Evolutionary conservation across 805 yeast genomes (phyloP).

Genomic region (Saccharomycopsis fodiens): DNA sequence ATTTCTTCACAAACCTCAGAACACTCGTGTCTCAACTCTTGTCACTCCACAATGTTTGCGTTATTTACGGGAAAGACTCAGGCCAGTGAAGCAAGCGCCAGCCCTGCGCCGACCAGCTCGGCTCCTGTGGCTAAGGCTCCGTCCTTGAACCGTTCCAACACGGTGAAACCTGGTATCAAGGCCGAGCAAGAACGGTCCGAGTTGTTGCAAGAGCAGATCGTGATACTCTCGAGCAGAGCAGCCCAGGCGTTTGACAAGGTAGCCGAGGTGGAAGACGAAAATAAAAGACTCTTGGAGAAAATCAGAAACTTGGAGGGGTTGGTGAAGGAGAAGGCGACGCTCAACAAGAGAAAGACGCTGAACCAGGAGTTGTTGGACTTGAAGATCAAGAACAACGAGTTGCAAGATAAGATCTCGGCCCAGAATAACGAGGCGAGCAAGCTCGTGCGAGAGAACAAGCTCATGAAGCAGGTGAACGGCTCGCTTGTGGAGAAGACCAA

Average conservation of each 20-base stretch:
- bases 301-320: conserved; percentile 14
- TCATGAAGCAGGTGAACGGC: conserved; percentile 3
- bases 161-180: conserved; percentile 11
- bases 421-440: conserved; percentile 5
- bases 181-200: conserved; percentile 21
- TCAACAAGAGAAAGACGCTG: conserved; percentile 8
- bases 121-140: background rate
- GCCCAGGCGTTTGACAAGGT: conserved; percentile 21
- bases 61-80: background rate
- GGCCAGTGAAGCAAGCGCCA: background rate
- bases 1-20: no score
- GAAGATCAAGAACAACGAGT: conserved; percentile 8
- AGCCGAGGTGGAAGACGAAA: conserved; percentile 16
- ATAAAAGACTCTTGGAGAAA: conserved; percentile 15
- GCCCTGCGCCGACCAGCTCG: background rate
- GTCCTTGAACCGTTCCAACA: background rate
- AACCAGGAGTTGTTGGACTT: conserved; percentile 14
- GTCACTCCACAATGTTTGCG: background rate
- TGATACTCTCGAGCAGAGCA: conserved; percentile 18
- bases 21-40: no score
- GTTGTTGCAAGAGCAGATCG: conserved; percentile 20
- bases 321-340: conserved; percentile 8
- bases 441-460: conserved; percentile 5
- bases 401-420: conserved; percentile 3
- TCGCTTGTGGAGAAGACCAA: background rate